phyloP scores from a whole-genome alignment of 129 eudicot species.

The Tagetes erecta region DNA sequence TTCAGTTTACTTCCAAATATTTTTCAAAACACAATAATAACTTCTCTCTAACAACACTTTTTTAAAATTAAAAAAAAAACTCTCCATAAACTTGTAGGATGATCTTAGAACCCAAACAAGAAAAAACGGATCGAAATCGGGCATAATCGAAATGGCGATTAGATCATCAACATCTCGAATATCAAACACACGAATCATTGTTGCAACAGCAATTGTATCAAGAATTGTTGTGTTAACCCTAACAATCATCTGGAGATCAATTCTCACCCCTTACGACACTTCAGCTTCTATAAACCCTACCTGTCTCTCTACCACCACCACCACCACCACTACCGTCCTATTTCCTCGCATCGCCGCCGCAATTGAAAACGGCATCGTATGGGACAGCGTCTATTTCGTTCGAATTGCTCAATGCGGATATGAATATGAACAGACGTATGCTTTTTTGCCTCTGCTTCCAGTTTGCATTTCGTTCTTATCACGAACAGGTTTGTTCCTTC shows the following conservation, averaged over 20 bases:
- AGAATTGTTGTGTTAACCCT: constrained; percentile 52
- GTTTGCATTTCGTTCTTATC: constrained; percentile 52
- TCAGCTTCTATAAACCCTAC: constrained; percentile 78
- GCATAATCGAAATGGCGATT: constrained; percentile 9
- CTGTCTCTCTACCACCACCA: constrained; percentile 46
- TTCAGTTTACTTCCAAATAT: too few relatives aligned
- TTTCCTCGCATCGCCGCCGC: constrained; percentile 52
- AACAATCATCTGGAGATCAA: constrained; percentile 61
- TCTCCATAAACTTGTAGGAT: not conserved
- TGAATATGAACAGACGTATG: constrained; percentile 87
- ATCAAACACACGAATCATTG: constrained; percentile 34
- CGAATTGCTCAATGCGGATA: constrained; percentile 84
- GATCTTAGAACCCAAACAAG: not conserved
- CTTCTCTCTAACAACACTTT: too few relatives aligned
- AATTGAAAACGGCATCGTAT: constrained; percentile 68
- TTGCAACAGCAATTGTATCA: constrained; percentile 57
- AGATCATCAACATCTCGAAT: constrained; percentile 21
- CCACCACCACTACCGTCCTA: constrained; percentile 22
- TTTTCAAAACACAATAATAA: too few relatives aligned
- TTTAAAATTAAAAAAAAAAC: too few relatives aligned
- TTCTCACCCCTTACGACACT: constrained; percentile 73
- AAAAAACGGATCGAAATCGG: not conserved
- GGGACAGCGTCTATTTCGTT: constrained; percentile 86
- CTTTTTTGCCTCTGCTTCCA: constrained; percentile 82
- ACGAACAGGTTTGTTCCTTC: constrained; percentile 44